These are phyloP conservation scores for Schoenoplectus tabernaemontani DNA, from an alignment of 202 grass and related monocot species.

Conservation along the genomic window DNA sequence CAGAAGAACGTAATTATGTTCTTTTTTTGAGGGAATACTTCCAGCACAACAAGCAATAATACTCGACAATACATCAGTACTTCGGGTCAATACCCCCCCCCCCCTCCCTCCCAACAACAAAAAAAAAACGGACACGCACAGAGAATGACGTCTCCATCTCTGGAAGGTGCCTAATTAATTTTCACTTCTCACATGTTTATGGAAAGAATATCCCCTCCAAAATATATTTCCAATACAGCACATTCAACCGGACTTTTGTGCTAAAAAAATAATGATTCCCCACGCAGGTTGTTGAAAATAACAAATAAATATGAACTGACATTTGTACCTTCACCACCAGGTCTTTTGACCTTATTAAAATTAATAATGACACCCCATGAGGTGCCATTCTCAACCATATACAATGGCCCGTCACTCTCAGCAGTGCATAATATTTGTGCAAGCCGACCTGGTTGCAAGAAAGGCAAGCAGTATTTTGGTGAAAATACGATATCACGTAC, in stretches of 20 bases:
- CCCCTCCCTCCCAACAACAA: neutral
- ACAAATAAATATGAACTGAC: neutral
- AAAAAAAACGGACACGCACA: neutral
- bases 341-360: constrained; percentile 70
- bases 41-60: neutral
- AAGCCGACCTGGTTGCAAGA: constrained; percentile 93
- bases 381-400: constrained; percentile 41
- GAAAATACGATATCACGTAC: constrained; percentile 59
- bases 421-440: constrained; percentile 34
- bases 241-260: neutral
- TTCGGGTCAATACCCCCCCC: neutral
- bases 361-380: constrained; percentile 84
- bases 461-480: constrained; percentile 81
- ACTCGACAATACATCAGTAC: neutral
- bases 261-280: neutral
- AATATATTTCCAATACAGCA: neutral
- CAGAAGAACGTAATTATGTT: neutral
- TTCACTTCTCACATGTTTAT: neutral
- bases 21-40: neutral
- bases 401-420: constrained; percentile 34
- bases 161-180: neutral
- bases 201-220: neutral
- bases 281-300: neutral
- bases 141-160: neutral
- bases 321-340: constrained; percentile 59